Percentiles rank a stretch among this genome's conserved stretches.
Conservation (phyloP, 257 asterid genomes). For the Cruciata laevipes region DNA sequence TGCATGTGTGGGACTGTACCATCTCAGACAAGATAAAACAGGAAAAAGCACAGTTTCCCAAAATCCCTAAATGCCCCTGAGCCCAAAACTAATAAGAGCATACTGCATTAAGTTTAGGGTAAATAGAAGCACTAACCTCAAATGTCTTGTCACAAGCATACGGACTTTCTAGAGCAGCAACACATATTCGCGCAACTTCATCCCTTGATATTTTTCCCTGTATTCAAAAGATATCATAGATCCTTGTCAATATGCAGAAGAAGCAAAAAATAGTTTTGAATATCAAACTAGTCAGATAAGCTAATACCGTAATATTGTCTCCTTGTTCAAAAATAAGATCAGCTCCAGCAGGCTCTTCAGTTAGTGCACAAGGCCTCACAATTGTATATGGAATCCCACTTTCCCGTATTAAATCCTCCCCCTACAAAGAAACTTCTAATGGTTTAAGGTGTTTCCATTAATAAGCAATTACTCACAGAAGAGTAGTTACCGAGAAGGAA, state of each 20-base stretch:
- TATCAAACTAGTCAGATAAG: background rate
- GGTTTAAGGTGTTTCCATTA: background rate
- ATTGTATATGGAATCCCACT: conserved; percentile 87
- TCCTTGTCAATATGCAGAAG: background rate
- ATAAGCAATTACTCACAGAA: background rate
- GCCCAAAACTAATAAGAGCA: background rate
- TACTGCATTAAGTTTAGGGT: background rate
- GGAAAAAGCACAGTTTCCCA: background rate
- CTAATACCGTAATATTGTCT: conserved; percentile 79
- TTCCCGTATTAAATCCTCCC: conserved; percentile 84
- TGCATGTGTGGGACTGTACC: background rate
- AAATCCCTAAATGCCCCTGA: background rate
- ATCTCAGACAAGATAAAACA: background rate
- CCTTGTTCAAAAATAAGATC: conserved; percentile 94
- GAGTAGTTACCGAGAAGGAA: background rate
- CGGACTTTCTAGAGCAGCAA: conserved; percentile 85
- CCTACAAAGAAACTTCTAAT: conserved; percentile 32
- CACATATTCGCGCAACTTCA: conserved; percentile 81
- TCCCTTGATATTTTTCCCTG: conserved; percentile 93
- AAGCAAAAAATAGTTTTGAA: background rate
- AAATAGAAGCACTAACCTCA: conserved; percentile 44
- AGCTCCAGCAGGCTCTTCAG: conserved; percentile 99
- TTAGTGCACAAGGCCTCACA: conserved; percentile 92
- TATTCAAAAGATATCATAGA: conserved; percentile 8
- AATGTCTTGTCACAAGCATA: conserved; percentile 85